Evolutionary conservation across 192 early-diverging fungal genomes (phyloP).

Genomic region (Coemansia sp.): DNA sequence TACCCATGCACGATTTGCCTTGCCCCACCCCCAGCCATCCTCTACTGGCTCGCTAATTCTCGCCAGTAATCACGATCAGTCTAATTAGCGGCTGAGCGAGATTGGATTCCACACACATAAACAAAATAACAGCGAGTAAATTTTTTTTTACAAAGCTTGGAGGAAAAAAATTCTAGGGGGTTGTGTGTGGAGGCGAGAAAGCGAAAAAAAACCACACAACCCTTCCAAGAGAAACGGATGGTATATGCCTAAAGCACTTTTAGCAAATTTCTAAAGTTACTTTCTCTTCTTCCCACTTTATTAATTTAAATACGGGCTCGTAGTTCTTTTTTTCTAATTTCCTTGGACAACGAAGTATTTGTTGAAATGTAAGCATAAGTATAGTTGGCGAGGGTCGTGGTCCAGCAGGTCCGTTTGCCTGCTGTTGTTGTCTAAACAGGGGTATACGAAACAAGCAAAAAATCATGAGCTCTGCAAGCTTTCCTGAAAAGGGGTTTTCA

Average conservation of each 20-base stretch:
- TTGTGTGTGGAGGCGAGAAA: background rate
- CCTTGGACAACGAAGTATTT: slow-evolving; percentile 23
- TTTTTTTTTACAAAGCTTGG: slow-evolving; percentile 15
- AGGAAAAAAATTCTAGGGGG: slow-evolving; percentile 1
- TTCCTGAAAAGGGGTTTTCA: too few species aligned
- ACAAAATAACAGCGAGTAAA: slow-evolving; percentile 6
- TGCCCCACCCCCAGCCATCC: slow-evolving; percentile 8
- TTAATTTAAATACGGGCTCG: slow-evolving; percentile 37
- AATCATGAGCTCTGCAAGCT: background rate
- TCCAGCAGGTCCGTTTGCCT: background rate
- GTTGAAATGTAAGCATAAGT: slow-evolving; percentile 44
- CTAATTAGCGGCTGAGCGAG: background rate
- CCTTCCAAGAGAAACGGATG: background rate
- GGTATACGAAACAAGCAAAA: background rate
- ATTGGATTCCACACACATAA: background rate
- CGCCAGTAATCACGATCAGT: background rate
- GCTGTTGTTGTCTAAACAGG: background rate
- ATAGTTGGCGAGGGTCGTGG: background rate
- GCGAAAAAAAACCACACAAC: background rate
- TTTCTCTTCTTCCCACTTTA: slow-evolving; percentile 42
- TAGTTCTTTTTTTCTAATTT: slow-evolving; percentile 27
- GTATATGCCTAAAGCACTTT: slow-evolving; percentile 17
- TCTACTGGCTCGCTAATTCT: background rate
- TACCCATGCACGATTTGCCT: background rate
- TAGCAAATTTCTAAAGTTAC: slow-evolving; percentile 12